Conservation (phyloP, 2,329 filamentous ascomycete species). For the Penicillium digitatum region DNA sequence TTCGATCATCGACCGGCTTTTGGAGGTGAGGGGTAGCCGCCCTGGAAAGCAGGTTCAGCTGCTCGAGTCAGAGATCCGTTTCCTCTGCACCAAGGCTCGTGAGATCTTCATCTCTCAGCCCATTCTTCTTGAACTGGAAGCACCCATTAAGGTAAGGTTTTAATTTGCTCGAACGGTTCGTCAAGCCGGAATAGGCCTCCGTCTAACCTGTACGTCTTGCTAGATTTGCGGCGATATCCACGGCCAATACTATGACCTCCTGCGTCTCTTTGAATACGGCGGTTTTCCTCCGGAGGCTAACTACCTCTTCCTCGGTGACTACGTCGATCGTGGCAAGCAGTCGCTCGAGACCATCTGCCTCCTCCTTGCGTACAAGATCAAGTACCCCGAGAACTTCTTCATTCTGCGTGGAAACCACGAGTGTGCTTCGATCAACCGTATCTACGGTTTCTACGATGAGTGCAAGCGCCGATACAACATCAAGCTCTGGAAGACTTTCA, state of each 20-base stretch:
- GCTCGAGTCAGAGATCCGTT: constrained; percentile 92
- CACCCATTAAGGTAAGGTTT: constrained; percentile 84
- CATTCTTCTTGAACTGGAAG: constrained; percentile 93
- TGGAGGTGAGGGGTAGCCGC: constrained; percentile 95
- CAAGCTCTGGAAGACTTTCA: constrained; percentile 99
- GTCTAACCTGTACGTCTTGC: constrained; percentile 16
- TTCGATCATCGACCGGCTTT: constrained; percentile 96
- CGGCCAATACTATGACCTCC: constrained; percentile 96
- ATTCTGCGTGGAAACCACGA: constrained; percentile 98
- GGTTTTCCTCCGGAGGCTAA: constrained; percentile 98
- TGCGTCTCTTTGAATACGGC: constrained; percentile 96
- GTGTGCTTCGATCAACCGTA: constrained; percentile 96
- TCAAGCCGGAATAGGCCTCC: not conserved
- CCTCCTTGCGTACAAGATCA: constrained; percentile 97
- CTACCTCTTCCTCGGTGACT: constrained; percentile 98
- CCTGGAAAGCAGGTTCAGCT: constrained; percentile 98
- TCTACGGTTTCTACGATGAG: constrained; percentile 99
- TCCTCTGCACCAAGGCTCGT: constrained; percentile 94
- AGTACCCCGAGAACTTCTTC: constrained; percentile 99
- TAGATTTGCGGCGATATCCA: constrained; percentile 99
- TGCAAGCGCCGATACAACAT: constrained; percentile 99
- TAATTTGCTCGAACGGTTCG: not conserved
- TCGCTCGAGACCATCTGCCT: constrained; percentile 98
- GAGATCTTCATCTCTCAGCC: constrained; percentile 99
- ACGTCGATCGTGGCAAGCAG: constrained; percentile 98